These are phyloP conservation scores for Paraconiothyrium brasiliense DNA, from an alignment of 2,329 filamentous ascomycete genomes.

Conservation along the genomic window DNA sequence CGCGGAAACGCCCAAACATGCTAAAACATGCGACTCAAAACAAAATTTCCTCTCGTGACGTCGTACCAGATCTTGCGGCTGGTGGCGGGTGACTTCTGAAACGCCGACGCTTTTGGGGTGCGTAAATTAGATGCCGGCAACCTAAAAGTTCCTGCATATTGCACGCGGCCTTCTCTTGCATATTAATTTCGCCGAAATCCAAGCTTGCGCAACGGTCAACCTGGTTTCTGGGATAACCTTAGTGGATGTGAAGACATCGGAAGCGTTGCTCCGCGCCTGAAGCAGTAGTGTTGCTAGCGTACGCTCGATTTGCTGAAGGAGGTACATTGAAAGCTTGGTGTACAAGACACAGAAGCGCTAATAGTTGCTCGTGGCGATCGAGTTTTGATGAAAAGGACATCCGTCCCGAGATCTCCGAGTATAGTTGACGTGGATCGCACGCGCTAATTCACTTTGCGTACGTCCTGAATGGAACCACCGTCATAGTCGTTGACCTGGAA, in stretches of 20 bases:
- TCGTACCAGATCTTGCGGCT: conserved; percentile 4
- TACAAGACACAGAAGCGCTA: not conserved
- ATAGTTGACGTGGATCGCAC: not conserved
- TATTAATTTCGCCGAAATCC: conserved; percentile 3
- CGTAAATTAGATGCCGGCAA: conserved; percentile 13
- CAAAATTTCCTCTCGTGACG: conserved; percentile 15
- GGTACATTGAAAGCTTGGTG: not conserved
- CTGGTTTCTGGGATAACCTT: conserved; percentile 20
- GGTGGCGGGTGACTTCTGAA: not conserved
- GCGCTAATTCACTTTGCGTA: not conserved
- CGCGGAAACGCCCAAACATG: conserved; percentile 18
- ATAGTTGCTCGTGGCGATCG: not conserved
- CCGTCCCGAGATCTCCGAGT: conserved; percentile 6
- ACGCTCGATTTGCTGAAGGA: not conserved
- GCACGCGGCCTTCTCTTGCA: conserved; percentile 25
- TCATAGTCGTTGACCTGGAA: too few species aligned
- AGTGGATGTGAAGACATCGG: not conserved
- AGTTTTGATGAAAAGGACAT: conserved; percentile 4
- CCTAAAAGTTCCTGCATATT: conserved; percentile 21
- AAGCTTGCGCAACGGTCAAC: conserved; percentile 22
- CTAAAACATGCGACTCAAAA: conserved; percentile 12
- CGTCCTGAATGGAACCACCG: not conserved
- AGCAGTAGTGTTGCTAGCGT: conserved; percentile 12
- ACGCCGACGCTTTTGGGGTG: conserved; percentile 2
- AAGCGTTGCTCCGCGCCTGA: conserved; percentile 18